Evolutionary conservation across 177 flowering plant genomes (phyloP), one percentile per base, ranked within the genome.

Genomic region (Vitis hybrid): DNA sequence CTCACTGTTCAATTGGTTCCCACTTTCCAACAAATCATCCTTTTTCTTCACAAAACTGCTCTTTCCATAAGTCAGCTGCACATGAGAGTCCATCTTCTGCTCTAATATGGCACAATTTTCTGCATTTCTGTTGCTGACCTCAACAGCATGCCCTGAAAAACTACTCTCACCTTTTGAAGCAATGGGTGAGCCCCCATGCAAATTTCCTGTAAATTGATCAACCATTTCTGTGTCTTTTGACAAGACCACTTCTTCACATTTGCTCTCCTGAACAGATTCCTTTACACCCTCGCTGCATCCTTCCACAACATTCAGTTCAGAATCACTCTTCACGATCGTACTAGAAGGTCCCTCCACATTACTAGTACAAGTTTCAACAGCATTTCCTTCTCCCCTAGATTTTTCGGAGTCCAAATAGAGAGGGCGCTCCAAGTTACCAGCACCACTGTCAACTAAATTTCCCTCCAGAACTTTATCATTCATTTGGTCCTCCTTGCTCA

Each of bases 261-360:
- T 48, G 40, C 68, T 74, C 14, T 55, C 65, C 32, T 68, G 70
- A 62, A 26, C 66, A 64, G 72, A 30, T 52, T 30, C 52, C 1
- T 61, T 69, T 8, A 58, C 13, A 69, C n/a, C 62, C 13, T 67
- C 73, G 70, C 64, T 63, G 59, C 73, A 40, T 52, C 69, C 55
- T 66, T 78, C 83, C 10, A 62, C 56, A 5, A 54, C 40, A 30
- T 60, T 66, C 26, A 65, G 18, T 3, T 75, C 70, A 70, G 80
- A 70, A 64, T 75, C 74, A 49, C 49, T 81, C 52, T 75, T 69
- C 62, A 11, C 12, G 0, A 54, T 23, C 65, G 52, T 56, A 48
- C 10, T 17, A 59, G 73, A 68, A 72, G 67, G 60, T 3, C 69
- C 71, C 23, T 60, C 80, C 15, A 66, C 52, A 69, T 65, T 66